These are phyloP conservation scores for Ascochyta pisi DNA, from an alignment of 2,329 filamentous ascomycete species.

Conservation along the genomic window DNA sequence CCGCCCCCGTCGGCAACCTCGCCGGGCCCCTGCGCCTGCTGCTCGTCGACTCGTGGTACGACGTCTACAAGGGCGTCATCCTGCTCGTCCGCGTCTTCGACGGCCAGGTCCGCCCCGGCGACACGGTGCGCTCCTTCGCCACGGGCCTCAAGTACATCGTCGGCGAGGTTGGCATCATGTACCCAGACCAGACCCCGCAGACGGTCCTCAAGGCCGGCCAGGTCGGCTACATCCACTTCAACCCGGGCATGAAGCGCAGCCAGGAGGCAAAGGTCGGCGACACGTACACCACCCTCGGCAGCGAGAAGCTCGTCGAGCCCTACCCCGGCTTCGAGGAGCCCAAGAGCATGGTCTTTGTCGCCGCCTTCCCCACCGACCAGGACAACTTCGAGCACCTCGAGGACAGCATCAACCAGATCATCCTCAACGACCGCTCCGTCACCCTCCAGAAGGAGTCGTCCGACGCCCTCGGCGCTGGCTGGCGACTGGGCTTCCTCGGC, in stretches of 20 bases:
- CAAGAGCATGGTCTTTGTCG: constrained; percentile 98
- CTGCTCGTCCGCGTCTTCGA: constrained; percentile 91
- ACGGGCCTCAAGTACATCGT: constrained; percentile 91
- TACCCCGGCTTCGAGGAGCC: constrained; percentile 95
- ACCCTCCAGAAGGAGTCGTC: constrained; percentile 94
- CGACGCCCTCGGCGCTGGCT: constrained; percentile 90
- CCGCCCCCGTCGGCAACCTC: constrained; percentile 76
- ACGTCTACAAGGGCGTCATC: constrained; percentile 92
- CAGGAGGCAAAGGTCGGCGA: constrained; percentile 96
- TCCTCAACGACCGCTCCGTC: constrained; percentile 93
- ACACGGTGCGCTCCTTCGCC: constrained; percentile 85
- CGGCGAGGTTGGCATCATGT: constrained; percentile 96
- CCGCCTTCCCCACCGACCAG: constrained; percentile 93
- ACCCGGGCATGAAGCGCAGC: constrained; percentile 96
- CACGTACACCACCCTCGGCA: constrained; percentile 85
- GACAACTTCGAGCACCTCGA: constrained; percentile 84
- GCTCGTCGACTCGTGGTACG: constrained; percentile 98
- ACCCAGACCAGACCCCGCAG: constrained; percentile 85
- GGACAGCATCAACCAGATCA: constrained; percentile 91
- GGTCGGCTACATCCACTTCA: constrained; percentile 96
- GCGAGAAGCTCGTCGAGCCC: constrained; percentile 76
- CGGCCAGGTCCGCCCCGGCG: constrained; percentile 80
- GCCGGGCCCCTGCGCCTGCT: constrained; percentile 79
- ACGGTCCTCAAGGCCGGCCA: constrained; percentile 84
- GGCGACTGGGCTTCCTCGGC: constrained; percentile 93